A percentile compares a stretch with the other conserved stretches of the same genome.
These are phyloP conservation scores for Neoscytalidium dimidiatum DNA, from an alignment of 2,329 filamentous ascomycete species.

Conservation along the genomic window DNA sequence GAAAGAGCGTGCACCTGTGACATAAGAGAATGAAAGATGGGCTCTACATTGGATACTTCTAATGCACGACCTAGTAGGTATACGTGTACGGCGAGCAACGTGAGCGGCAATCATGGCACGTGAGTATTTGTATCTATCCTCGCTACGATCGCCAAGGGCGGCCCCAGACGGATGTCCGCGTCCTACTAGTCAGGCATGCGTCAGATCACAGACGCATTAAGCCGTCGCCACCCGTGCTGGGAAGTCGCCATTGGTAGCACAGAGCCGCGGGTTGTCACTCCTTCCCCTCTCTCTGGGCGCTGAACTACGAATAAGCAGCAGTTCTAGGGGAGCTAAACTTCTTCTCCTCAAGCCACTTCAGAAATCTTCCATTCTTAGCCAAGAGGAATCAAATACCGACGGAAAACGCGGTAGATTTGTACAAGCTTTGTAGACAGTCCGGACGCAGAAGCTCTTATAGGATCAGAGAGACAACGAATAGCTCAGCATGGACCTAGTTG, in stretches of 20 bases:
- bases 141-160: neutral
- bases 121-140: neutral
- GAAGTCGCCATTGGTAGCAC: conserved; percentile 6
- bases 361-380: neutral
- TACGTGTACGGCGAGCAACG: neutral
- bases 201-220: neutral
- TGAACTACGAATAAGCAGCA: neutral
- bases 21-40: neutral
- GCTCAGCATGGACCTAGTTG: too few species aligned
- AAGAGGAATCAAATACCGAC: neutral
- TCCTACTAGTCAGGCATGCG: neutral
- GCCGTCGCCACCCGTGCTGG: conserved; percentile 6
- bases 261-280: neutral
- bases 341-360: neutral
- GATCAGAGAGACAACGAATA: too few species aligned
- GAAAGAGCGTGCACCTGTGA: neutral
- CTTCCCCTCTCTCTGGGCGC: neutral
- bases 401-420: neutral
- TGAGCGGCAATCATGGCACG: neutral
- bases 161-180: neutral
- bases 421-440: neutral
- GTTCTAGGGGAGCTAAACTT: neutral
- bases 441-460: neutral
- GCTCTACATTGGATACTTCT: neutral
- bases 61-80: neutral